Evolutionary conservation across 768 basidiomycete species (phyloP), one percentile per base, ranked within the genome.

Genomic region (Pleurotus tuber-regium): DNA sequence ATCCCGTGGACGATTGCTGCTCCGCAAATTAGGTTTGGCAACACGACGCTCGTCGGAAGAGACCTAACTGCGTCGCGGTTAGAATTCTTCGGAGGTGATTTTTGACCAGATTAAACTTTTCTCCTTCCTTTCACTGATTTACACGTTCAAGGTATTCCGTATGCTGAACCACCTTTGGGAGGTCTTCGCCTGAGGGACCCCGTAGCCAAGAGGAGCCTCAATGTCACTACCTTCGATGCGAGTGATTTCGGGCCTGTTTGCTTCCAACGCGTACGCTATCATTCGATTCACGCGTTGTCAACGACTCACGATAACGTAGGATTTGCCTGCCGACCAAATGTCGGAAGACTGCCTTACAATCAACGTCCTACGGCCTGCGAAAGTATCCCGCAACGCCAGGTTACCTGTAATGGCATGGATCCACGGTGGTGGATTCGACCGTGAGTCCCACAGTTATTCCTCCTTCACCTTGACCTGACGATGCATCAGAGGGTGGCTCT

Each of bases 81-180:
- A 50, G 74, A 76, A 39, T 78, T 77, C 63, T 78, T 76, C 61
- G 75, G 76, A 14, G 76, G 77, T 75, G n/a, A 48, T 23, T 12
- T 16, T 12, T 23, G 10, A 33, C 21, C 3, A 8, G 44, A n/a
- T 8, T n/a, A 16, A 38, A 9, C 14, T 19, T 2, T 26, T 33
- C 29, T 38, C 26, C 18, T 19, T 12, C 24, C 23, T 21, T 4
- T 4, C n/a, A 14, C 26, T 24, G 11, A n/a, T 16, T 4, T 8
- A 7, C 61, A 2, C 51, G 36, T 23, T 49, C 47, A 52, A 73
- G 79, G 74, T 19, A 79, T 84, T 31, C 81, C 79, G 1, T 84
- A 68, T 50, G 80, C 78, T 30, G 72, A 82, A 52, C 75, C 80
- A 6, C 81, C 82, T n/a, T 46, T 80, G 29, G 79, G 78, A 3